These are phyloP conservation scores for Termitomyces sp. DNA, from an alignment of 768 basidiomycete species.

Conservation along the genomic window DNA sequence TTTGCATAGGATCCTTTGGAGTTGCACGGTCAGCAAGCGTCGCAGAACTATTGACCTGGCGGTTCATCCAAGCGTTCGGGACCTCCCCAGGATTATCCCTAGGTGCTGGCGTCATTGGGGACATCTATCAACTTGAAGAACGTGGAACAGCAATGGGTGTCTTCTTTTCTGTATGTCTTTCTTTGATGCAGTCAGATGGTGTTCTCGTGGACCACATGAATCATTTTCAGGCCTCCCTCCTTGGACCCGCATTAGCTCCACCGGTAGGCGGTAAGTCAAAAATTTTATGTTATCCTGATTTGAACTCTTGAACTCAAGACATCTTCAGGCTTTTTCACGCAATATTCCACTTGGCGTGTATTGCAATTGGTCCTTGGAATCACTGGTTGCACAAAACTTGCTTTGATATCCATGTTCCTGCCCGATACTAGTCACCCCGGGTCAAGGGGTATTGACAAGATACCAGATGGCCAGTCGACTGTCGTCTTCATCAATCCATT, in stretches of 20 bases:
- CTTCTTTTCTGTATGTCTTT: conserved; percentile 26
- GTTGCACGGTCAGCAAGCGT: conserved; percentile 39
- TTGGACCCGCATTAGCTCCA: conserved; percentile 61
- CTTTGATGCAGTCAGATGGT: background rate
- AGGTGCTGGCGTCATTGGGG: conserved; percentile 51
- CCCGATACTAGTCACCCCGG: conserved; percentile 69
- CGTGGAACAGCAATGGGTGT: conserved; percentile 36
- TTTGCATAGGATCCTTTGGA: conserved; percentile 52
- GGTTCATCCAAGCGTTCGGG: conserved; percentile 61
- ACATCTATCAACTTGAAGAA: conserved; percentile 55
- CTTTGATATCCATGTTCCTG: conserved; percentile 38
- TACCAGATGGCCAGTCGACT: conserved; percentile 14
- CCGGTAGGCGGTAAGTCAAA: conserved; percentile 40
- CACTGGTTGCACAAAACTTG: conserved; percentile 31
- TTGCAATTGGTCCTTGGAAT: conserved; percentile 45
- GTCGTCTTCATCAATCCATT: conserved; percentile 58
- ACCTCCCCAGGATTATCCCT: conserved; percentile 46
- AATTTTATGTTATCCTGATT: background rate
- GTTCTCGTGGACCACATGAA: background rate
- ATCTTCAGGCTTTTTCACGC: conserved; percentile 36
- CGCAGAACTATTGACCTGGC: conserved; percentile 46
- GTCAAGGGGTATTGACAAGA: conserved; percentile 46
- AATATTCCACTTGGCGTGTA: conserved; percentile 63
- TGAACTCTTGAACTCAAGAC: background rate
- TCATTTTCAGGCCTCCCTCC: conserved; percentile 35